phyloP scores from a whole-genome alignment of 2,329 filamentous ascomycete genomes.

The Colletotrichum truncatum region DNA sequence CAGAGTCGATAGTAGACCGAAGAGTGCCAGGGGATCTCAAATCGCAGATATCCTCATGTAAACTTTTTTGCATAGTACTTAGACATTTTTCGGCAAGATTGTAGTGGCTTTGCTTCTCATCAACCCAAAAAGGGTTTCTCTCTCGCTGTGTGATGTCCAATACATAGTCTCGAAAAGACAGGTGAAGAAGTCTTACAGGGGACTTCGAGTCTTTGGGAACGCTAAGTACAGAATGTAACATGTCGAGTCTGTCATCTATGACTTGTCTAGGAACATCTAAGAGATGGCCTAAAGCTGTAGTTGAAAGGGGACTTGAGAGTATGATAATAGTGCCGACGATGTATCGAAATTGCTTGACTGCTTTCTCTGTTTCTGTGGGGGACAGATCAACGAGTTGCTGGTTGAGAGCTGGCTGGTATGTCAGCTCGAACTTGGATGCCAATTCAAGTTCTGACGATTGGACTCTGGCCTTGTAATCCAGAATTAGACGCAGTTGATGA shows the following conservation, averaged over 20 bases:
- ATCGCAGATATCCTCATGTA: slow-evolving; percentile 47
- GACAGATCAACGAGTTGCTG: slow-evolving; percentile 1
- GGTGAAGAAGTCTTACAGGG: slow-evolving; percentile 42
- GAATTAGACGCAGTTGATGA: slow-evolving; percentile 35
- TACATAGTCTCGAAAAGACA: slow-evolving; percentile 50
- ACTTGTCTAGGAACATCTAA: slow-evolving; percentile 31
- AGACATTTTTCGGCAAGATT: slow-evolving; percentile 45
- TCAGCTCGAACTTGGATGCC: slow-evolving; percentile 15
- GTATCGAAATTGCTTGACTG: slow-evolving; percentile 36
- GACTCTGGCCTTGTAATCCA: slow-evolving; percentile 28
- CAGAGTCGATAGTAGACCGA: slow-evolving; percentile 34
- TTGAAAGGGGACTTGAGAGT: slow-evolving; percentile 41
- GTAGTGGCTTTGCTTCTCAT: slow-evolving; percentile 43
- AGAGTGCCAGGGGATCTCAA: slow-evolving; percentile 37
- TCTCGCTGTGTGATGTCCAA: slow-evolving; percentile 37
- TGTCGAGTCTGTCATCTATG: slow-evolving; percentile 35
- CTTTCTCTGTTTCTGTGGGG: not conserved
- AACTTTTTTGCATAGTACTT: slow-evolving; percentile 38
- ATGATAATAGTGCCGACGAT: slow-evolving; percentile 43
- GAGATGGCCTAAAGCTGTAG: slow-evolving; percentile 36
- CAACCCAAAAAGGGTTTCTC: slow-evolving; percentile 45
- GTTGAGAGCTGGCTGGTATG: slow-evolving; percentile 34
- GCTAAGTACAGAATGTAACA: slow-evolving; percentile 45
- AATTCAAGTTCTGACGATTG: not conserved
- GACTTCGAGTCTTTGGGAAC: slow-evolving; percentile 34